Evolutionary conservation across 2,329 filamentous ascomycete genomes (phyloP).

Genomic region (Penicillium sumatraense): DNA sequence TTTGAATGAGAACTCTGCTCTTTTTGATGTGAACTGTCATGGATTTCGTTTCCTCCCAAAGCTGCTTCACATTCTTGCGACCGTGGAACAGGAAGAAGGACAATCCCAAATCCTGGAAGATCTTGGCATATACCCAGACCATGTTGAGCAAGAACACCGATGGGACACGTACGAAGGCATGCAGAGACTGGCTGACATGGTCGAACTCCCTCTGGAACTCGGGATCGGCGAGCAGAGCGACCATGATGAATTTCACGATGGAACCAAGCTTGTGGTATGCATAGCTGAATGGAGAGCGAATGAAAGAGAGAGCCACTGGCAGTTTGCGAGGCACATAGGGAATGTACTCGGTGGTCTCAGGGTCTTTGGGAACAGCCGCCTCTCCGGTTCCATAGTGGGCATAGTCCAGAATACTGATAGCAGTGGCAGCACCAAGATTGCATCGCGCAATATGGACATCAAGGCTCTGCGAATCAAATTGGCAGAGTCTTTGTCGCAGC

Average conservation of each 20-base stretch:
- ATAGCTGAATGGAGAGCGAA: constrained; percentile 43
- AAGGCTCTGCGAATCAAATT: constrained; percentile 40
- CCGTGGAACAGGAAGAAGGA: constrained; percentile 55
- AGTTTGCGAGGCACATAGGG: constrained; percentile 32
- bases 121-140: constrained; percentile 55
- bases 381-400: constrained; percentile 35
- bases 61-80: constrained; percentile 52
- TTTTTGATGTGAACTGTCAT: constrained; percentile 54
- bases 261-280: constrained; percentile 50
- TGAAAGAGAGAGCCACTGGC: constrained; percentile 24
- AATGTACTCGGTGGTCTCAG: constrained; percentile 34
- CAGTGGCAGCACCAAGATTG: constrained; percentile 52
- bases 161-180: constrained; percentile 41
- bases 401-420: constrained; percentile 37
- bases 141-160: constrained; percentile 48
- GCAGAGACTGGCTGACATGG: constrained; percentile 46
- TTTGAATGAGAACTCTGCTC: constrained; percentile 53
- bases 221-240: constrained; percentile 57
- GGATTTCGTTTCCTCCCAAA: constrained; percentile 56
- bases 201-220: constrained; percentile 58
- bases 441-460: constrained; percentile 54
- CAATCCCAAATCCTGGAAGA: constrained; percentile 49
- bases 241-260: constrained; percentile 54
- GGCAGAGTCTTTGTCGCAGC: constrained; percentile 48
- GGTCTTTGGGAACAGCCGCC: constrained; percentile 25